Conservation (phyloP, 768 basidiomycete species). For the Rhodosporidiobolus sp. region DNA sequence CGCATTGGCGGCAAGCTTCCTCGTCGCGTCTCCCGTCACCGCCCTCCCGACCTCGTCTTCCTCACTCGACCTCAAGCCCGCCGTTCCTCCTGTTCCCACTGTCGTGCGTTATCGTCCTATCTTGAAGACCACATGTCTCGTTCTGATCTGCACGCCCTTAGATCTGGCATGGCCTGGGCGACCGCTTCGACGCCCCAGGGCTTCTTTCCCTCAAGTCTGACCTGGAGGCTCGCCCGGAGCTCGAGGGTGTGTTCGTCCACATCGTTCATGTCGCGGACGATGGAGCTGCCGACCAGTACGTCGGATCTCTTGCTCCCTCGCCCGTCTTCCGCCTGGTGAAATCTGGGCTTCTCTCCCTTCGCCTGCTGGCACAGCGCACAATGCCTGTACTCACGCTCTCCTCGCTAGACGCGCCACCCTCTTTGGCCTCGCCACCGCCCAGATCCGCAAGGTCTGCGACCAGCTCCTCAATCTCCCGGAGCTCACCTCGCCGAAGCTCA, state of each 20-base stretch:
- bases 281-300: constrained; percentile 49
- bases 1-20: no score
- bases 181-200: constrained; percentile 48
- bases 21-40: neutral
- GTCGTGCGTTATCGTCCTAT: neutral
- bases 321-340: no score
- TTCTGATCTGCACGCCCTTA: neutral
- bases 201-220: constrained; percentile 47
- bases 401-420: constrained; percentile 43
- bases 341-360: no score
- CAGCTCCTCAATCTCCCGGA: constrained; percentile 47
- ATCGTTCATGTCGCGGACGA: constrained; percentile 46
- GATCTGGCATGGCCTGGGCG: constrained; percentile 54
- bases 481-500: constrained; percentile 43
- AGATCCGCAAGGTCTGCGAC: constrained; percentile 46
- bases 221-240: constrained; percentile 43
- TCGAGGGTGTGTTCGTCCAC: constrained; percentile 49
- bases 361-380: no score
- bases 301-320: no score
- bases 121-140: no score
- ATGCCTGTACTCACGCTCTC: no score
- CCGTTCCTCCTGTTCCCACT: neutral
- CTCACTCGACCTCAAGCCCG: no score
- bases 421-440: constrained; percentile 49
- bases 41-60: neutral